phyloP scores from a whole-genome alignment of 441 rosid species.

The Erodium chrysanthum region DNA sequence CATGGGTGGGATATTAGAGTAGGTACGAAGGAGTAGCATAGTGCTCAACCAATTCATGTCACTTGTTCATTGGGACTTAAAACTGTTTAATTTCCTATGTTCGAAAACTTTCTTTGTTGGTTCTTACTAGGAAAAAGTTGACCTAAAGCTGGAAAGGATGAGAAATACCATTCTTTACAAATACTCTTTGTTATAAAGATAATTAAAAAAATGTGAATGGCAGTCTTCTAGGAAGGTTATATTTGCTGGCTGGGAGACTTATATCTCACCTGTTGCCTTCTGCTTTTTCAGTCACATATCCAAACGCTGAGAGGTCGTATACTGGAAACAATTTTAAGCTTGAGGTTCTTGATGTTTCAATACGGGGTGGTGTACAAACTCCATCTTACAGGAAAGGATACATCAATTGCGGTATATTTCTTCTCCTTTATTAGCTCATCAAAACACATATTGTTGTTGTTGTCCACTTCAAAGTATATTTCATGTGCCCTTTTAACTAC shows the following conservation, averaged over 20 bases:
- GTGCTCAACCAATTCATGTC: neutral
- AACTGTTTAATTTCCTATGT: neutral
- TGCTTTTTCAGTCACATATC: conserved; percentile 60
- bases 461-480: neutral
- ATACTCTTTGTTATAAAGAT: neutral
- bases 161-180: neutral
- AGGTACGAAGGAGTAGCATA: neutral
- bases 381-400: conserved; percentile 40
- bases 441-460: conserved; percentile 5
- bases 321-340: conserved; percentile 72
- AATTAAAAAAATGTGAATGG: neutral
- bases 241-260: neutral
- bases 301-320: conserved; percentile 80
- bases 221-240: neutral
- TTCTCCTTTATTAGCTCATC: neutral
- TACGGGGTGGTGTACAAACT: conserved; percentile 92
- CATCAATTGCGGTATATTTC: conserved; percentile 52
- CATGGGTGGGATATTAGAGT: neutral
- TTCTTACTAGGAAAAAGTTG: neutral
- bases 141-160: neutral
- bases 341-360: conserved; percentile 87
- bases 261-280: conserved; percentile 6
- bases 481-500: neutral
- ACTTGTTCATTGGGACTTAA: neutral
- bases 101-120: neutral